Evolutionary conservation across 179 eudicot species (phyloP).

Genomic region (Beta macrorhiza): DNA sequence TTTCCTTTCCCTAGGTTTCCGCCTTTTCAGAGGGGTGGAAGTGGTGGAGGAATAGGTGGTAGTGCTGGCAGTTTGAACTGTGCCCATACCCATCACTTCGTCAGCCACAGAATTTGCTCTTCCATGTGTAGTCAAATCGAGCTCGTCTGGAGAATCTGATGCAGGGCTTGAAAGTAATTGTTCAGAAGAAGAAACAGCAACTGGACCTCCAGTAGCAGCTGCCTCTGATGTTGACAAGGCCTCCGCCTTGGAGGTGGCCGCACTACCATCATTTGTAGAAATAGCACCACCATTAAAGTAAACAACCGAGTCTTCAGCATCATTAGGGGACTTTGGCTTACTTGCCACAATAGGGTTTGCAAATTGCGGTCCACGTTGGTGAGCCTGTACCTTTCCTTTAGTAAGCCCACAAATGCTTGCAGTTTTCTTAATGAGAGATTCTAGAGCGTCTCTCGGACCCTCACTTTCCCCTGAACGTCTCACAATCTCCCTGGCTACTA

Average conservation of each 20-base stretch:
- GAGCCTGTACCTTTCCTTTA: conserved; percentile 47
- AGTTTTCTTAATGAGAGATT: conserved; percentile 47
- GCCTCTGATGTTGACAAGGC: conserved; percentile 5
- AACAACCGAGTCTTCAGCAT: conserved; percentile 28
- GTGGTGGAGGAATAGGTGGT: conserved; percentile 5
- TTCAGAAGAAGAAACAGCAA: neutral
- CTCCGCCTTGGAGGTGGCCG: neutral
- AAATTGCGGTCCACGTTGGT: conserved; percentile 11
- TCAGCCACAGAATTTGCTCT: neutral
- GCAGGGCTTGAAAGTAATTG: neutral
- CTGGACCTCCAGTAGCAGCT: neutral
- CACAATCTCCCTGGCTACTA: conserved; percentile 59
- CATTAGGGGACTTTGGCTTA: conserved; percentile 4
- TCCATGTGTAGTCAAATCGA: conserved; percentile 1
- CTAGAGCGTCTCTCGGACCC: conserved; percentile 26
- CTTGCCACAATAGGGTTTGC: conserved; percentile 14
- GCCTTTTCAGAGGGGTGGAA: conserved; percentile 31
- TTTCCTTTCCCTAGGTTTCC: conserved; percentile 76
- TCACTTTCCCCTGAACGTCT: conserved; percentile 29
- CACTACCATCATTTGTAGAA: neutral
- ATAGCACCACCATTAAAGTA: conserved; percentile 32
- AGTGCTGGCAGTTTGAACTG: conserved; percentile 1
- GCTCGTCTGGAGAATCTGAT: conserved; percentile 6
- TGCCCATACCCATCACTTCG: conserved; percentile 2
- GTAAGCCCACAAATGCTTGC: conserved; percentile 70